Base-by-base conservation (phyloP, 164 flowering plant species). In the Protea cynaroides region DNA sequence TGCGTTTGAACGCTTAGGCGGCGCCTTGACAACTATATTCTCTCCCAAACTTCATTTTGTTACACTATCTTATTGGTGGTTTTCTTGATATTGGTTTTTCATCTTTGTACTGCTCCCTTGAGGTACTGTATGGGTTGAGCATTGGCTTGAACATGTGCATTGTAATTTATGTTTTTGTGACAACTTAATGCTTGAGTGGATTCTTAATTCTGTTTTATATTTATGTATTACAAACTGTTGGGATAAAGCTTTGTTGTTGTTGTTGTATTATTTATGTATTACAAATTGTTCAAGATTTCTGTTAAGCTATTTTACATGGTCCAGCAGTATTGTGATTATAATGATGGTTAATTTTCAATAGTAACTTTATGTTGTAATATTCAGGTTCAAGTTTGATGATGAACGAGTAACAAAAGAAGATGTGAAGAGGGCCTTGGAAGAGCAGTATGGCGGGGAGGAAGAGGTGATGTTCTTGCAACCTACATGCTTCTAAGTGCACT, bases 381-480 rank as follows among this genome's bases (percentile, higher is more conserved):
- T 51, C 23, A 75, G 76, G 76, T 81, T 58, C 63, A 72, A 71
- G 51, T 82, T 82, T 72, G 85, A 82, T 61, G 85, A 82, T 72
- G 85, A 82, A 56, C 65, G 83, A 53, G 85, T 82, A n/a, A 79
- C 85, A 11, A 79, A 82, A 74, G 85, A 79, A 72, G 81, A 82
- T 54, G 46, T 65, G 59, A 82, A 75, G 74, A 70, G 82, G 70
- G 82, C 80, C 11, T 52, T 82, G 44, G 85, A 82, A 59, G 85
- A 82, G 75, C 85, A 82, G 67, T 82, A 77, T 74, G 85, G 85
- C 63, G 85, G 85, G 65, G 83, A 80, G 57, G 83, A 82, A 61
- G 85, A 82, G 85, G 85, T 82, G 60, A 61, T 43, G 9, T 59
- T 46, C 12, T 14, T 36, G 52, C 14, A 23, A 51, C 36, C 56